phyloP scores from a whole-genome alignment of 352 stramenopile species.

The Phytopythium delawarense region DNA sequence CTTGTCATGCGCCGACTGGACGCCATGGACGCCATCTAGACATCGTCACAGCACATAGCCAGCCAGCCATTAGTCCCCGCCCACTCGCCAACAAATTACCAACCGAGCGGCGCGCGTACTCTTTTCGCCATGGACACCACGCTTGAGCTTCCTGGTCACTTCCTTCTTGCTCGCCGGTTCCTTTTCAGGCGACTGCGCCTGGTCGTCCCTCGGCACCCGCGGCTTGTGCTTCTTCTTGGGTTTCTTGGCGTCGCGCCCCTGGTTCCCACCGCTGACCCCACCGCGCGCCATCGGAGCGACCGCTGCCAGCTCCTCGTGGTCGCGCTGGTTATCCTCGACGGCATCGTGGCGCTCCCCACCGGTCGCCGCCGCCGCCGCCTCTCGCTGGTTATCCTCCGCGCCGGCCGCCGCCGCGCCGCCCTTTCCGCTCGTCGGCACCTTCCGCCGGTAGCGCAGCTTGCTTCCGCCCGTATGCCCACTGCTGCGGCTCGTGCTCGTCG shows the following conservation, averaged over 20 bases:
- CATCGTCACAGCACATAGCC: no score
- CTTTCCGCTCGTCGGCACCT: conserved; percentile 17
- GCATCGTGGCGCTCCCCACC: neutral
- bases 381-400: conserved; percentile 22
- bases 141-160: neutral
- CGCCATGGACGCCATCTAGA: neutral
- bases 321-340: conserved; percentile 5
- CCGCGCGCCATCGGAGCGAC: neutral
- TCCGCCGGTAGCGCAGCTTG: conserved; percentile 48
- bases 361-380: neutral
- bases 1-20: conserved; percentile 2
- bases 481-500: no score
- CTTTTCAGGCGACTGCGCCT: neutral
- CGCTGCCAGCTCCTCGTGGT: neutral
- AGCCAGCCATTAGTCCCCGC: no score
- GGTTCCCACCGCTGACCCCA: no score
- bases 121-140: neutral
- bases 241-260: conserved; percentile 2
- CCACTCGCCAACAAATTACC: no score
- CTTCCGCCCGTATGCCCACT: neutral
- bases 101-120: no score
- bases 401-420: no score
- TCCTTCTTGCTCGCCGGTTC: conserved; percentile 9
- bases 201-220: neutral
- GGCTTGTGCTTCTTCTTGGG: conserved; percentile 4